Evolutionary conservation across 2,329 filamentous ascomycete species (phyloP), one percentile per base, ranked within the genome.

Genomic region (Huntiella decipiens): DNA sequence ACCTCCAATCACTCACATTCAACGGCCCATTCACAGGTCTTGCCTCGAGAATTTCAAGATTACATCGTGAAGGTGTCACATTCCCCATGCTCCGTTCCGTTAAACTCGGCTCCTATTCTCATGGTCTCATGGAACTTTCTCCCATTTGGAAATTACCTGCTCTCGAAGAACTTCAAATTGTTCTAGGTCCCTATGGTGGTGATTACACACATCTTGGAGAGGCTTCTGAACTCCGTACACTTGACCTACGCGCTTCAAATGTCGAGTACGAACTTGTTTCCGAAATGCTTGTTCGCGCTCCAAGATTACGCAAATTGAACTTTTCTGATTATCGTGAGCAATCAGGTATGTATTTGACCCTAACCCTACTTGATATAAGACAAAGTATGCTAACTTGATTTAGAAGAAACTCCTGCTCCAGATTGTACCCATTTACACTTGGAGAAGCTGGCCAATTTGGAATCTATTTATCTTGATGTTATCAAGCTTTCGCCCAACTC

Each of bases 241-340:
- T 49, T 13, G n/a, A 22, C 2, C 28, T 49, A 3, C 38, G 33
- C 7, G 22, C 43, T 15, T 32, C 47, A 31, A 49, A 49, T 13
- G 13, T 49, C 5, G 47, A 49, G 17, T 49, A 49, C 34, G 38
- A 46, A 10, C 33, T 38, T n/a, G 43, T 49, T 15, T 49, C 47
- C 2, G 22, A 38, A 4, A 34, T 49, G 22, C 38, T 49, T 5
- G 35, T 32, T 34, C 43, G 45, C 12, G 47, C 43, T 2, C 47
- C 47, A 15, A 43, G 34, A 11, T 16, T 49, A 15, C 43, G 47
- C 12, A 39, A 16, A 6, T 36, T 49, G 4, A 45, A 45, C 28
- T 49, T 46, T 35, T 43, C 33, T 3, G 47, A 49, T 31, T 49
- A 42, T 34, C 43, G 47, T 15, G 37, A 49, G 16, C 34, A 43